Evolutionary conservation across 2,329 filamentous ascomycete species (phyloP), one percentile per base, ranked within the genome.

Genomic region (Scedosporium minutisporum): DNA sequence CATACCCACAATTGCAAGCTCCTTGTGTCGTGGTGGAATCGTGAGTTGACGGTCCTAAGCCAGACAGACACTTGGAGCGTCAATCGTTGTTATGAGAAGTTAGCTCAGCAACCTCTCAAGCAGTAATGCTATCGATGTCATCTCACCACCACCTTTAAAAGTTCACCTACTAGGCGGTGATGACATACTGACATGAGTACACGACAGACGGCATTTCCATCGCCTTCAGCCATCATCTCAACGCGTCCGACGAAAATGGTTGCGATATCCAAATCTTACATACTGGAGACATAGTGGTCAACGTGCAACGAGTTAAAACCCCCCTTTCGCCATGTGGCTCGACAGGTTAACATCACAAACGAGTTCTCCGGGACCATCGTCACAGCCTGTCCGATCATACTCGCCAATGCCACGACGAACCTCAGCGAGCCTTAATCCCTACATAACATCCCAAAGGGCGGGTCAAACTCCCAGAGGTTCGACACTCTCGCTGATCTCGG

Each of bases 271-370:
- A 59, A 25, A 9, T 23, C 9, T 59, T 25, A 10, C 33, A 10
- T 25, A 21, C 38, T 16, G 10, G n/a, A 21, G 57, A 44, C n/a
- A 59, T 59, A 59, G 38, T 12, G 42, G 33, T 38, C 29, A 59
- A 44, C 4, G 29, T 27, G 14, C 38, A 10, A 14, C 42, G 18
- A 46, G 42, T 18, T 6, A 21, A 27, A 33, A 33, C 1, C 18
- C 58, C 38, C 14, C 42, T 42, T 21, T 48, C 58, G 29, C 41
- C 41, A 96, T 96, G 91, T 96, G 92, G 92, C 86, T 96, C 71
- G 92, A 96, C 78, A 88, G 92, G 73, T 86, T 96, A 67, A 87
- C 89, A 66, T 86, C 83, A 69, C 87, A 89, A 74, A 83, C 87
- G 63, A 86, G 67, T 66, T 84, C 84, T 63, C 81, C 83, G 66